Conservation (phyloP, 129 eudicot genomes). For the Mikania micrantha region DNA sequence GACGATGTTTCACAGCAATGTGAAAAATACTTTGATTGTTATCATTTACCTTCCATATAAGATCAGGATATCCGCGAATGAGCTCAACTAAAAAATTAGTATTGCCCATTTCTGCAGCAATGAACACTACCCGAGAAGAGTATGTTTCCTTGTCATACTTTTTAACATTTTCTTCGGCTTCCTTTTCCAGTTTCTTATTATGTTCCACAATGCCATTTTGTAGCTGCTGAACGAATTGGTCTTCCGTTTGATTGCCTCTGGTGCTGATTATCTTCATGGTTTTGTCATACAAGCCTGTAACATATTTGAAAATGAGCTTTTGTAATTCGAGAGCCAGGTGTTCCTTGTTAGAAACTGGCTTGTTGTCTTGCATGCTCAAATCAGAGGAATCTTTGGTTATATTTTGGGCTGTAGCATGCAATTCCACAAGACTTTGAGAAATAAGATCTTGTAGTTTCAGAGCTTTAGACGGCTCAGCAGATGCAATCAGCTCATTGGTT, state of each 20-base stretch:
- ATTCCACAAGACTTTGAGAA: not conserved
- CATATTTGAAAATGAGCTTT: slow-evolving; percentile 2
- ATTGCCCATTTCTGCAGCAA: slow-evolving; percentile 42
- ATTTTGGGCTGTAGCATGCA: not conserved
- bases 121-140: slow-evolving; percentile 32
- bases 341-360: not conserved
- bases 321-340: not conserved
- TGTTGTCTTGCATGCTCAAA: not conserved
- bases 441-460: not conserved
- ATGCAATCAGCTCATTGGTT: too few species aligned
- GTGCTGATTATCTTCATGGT: not conserved
- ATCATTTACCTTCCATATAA: slow-evolving; percentile 46
- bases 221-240: not conserved
- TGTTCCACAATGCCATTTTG: not conserved
- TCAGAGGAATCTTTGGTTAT: not conserved
- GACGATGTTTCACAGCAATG: slow-evolving; percentile 39
- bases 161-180: not conserved
- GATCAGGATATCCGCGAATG: slow-evolving; percentile 36
- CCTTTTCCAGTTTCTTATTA: not conserved
- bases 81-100: slow-evolving; percentile 28
- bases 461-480: not conserved
- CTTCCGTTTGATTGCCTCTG: not conserved
- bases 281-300: not conserved
- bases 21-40: slow-evolving; percentile 35
- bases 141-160: not conserved